Evolutionary conservation across 2,329 filamentous ascomycete genomes (phyloP).

Genomic region (Exophiala dermatitidis): DNA sequence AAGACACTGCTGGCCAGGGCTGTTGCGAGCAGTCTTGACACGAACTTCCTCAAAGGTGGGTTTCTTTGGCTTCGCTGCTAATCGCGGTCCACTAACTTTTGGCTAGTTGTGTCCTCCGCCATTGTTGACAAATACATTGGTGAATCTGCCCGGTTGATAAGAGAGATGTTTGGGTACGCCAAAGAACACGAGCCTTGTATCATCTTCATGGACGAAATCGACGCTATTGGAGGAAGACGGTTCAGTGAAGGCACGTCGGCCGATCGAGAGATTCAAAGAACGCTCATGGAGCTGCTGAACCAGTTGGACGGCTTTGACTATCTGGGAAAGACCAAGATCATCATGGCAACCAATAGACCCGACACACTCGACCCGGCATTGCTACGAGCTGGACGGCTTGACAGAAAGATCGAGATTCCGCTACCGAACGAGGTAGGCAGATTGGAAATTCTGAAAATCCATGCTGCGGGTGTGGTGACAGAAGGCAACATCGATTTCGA

Average conservation of each 20-base stretch:
- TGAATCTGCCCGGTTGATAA: constrained; percentile 91
- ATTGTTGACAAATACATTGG: constrained; percentile 99
- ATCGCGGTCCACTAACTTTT: not conserved
- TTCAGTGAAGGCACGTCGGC: constrained; percentile 97
- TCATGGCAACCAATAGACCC: constrained; percentile 98
- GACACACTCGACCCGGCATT: constrained; percentile 92
- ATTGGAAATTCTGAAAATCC: constrained; percentile 96
- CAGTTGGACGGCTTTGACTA: constrained; percentile 99
- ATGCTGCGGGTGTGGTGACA: constrained; percentile 73
- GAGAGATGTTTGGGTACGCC: constrained; percentile 99
- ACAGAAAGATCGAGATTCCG: constrained; percentile 96
- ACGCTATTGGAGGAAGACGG: constrained; percentile 91
- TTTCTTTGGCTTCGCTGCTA: not conserved
- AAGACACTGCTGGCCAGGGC: constrained; percentile 93
- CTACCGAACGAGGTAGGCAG: constrained; percentile 94
- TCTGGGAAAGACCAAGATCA: constrained; percentile 98
- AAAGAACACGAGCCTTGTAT: constrained; percentile 99
- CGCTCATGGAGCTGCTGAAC: constrained; percentile 96
- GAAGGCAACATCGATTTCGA: constrained; percentile 98
- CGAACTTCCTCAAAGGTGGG: constrained; percentile 93
- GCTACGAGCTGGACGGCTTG: constrained; percentile 83
- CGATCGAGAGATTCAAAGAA: constrained; percentile 96
- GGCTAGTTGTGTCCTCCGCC: constrained; percentile 84
- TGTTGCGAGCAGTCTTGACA: constrained; percentile 92
- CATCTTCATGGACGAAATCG: constrained; percentile 99